These are phyloP conservation scores for Pythium utonaiense DNA, from an alignment of 352 stramenopile species.

Conservation along the genomic window DNA sequence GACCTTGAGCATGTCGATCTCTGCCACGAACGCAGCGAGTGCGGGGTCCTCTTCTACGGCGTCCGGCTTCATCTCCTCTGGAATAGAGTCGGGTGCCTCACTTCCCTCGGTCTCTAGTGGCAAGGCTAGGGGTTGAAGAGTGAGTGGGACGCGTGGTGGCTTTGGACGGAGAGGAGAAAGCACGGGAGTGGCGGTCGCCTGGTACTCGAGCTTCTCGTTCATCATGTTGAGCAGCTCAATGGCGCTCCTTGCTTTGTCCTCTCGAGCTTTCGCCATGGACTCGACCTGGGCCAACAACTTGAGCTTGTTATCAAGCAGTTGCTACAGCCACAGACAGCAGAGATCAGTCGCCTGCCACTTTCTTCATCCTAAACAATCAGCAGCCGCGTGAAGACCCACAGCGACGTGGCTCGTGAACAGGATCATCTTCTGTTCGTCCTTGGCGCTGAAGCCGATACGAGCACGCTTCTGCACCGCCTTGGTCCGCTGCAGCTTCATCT, in stretches of 20 bases:
- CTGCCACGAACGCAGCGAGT: background rate
- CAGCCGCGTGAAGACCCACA: constrained; percentile 7
- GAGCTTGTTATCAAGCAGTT: constrained; percentile 46
- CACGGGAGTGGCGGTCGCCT: constrained; percentile 1
- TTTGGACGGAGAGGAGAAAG: constrained; percentile 2
- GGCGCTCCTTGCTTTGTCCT: constrained; percentile 42
- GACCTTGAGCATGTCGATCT: constrained; percentile 23
- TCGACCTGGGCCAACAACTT: constrained; percentile 33
- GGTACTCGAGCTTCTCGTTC: constrained; percentile 36
- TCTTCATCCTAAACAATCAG: too few species aligned
- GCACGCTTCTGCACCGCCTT: constrained; percentile 23
- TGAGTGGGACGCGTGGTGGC: background rate
- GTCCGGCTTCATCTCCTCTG: background rate
- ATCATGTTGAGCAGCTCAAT: constrained; percentile 59
- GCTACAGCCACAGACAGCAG: too few species aligned
- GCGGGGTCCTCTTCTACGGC: background rate
- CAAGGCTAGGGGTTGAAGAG: background rate
- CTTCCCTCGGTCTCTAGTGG: background rate
- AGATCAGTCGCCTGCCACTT: too few species aligned
- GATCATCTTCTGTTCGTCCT: constrained; percentile 66
- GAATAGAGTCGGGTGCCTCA: background rate
- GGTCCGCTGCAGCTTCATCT: constrained; percentile 38
- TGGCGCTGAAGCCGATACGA: constrained; percentile 41
- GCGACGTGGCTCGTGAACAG: constrained; percentile 56
- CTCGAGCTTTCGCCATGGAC: constrained; percentile 37